Percentiles rank a stretch among this genome's conserved stretches.
Evolutionary conservation across 2,329 filamentous ascomycete genomes (phyloP).

Genomic region (Bisporella sp.): DNA sequence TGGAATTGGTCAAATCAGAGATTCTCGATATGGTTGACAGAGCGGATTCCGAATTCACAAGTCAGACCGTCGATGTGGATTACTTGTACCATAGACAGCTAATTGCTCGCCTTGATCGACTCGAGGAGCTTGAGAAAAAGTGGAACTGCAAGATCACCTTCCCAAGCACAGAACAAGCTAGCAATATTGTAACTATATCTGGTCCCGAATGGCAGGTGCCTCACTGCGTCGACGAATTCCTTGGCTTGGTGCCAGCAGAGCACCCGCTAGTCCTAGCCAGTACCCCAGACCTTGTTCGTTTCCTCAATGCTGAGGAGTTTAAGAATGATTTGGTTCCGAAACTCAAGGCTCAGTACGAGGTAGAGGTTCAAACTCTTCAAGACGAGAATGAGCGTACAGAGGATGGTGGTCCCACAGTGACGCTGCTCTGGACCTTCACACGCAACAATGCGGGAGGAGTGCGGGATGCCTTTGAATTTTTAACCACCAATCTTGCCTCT

Average conservation of each 20-base stretch:
- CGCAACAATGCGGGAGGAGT: constrained; percentile 94
- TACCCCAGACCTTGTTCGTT: constrained; percentile 68
- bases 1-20: constrained; percentile 96
- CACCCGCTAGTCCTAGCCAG: constrained; percentile 84
- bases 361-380: constrained; percentile 71
- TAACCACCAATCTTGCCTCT: constrained; percentile 78
- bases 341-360: constrained; percentile 85
- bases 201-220: constrained; percentile 98
- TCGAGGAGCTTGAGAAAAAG: constrained; percentile 95
- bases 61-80: constrained; percentile 88
- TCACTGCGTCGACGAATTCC: constrained; percentile 89
- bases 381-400: constrained; percentile 52
- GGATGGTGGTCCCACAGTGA: constrained; percentile 50
- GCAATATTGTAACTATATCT: constrained; percentile 90
- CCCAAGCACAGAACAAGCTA: constrained; percentile 93
- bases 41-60: constrained; percentile 86
- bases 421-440: constrained; percentile 75
- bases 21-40: constrained; percentile 98
- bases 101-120: constrained; percentile 77
- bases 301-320: constrained; percentile 77
- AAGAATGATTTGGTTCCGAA: constrained; percentile 72
- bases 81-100: constrained; percentile 93
- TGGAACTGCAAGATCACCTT: constrained; percentile 99
- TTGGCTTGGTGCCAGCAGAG: constrained; percentile 96
- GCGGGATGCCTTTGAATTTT: constrained; percentile 91